Evolutionary conservation across 2,329 filamentous ascomycete species (phyloP), one percentile per base, ranked within the genome.

Genomic region (Verruconis gallopava): DNA sequence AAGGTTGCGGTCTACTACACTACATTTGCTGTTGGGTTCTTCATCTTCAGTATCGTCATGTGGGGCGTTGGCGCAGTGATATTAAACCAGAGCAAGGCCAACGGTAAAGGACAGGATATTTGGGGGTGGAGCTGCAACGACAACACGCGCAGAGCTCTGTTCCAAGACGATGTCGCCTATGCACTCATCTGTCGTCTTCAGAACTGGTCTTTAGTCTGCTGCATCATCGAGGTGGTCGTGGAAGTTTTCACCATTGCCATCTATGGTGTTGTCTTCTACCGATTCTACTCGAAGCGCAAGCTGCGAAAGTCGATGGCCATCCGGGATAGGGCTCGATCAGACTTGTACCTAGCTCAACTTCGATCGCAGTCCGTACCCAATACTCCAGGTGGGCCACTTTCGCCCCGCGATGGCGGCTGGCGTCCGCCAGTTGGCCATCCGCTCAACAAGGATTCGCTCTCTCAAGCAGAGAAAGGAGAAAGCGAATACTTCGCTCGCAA

Each of bases 111-210:
- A 55, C 77, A 94, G 62, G 91, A 98, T 61, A 75, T 98, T 62
- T 98, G 91, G 91, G 88, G 89, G 46, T 98, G 91, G 91, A 77
- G 85, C n/a, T 98, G 91, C 61, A 81, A 88, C 44, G 74, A 93
- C 54, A 96, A 95, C 61, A 77, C 79, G 49, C 79, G 89, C 47
- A 68, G 79, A 43, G 64, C 85, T 39, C 66, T 94, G 41, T 96
- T 89, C 60, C 58, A 76, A 47, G 69, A 88, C 44, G 79, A 91
- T 53, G 75, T 98, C 52, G 72, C 91, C 63, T 98, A 96, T 63
- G 77, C 77, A 19, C 79, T 98, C 39, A 73, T 96, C 50, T 98
- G 91, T 68, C 81, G 89, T 53, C 76, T 98, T 54, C 79, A 95
- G 75, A 91, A 93, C 66, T 98, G 91, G 91, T 75, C 81, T 32